phyloP scores from a whole-genome alignment of 2,329 filamentous ascomycete genomes.

The Diplocarpon mali region DNA sequence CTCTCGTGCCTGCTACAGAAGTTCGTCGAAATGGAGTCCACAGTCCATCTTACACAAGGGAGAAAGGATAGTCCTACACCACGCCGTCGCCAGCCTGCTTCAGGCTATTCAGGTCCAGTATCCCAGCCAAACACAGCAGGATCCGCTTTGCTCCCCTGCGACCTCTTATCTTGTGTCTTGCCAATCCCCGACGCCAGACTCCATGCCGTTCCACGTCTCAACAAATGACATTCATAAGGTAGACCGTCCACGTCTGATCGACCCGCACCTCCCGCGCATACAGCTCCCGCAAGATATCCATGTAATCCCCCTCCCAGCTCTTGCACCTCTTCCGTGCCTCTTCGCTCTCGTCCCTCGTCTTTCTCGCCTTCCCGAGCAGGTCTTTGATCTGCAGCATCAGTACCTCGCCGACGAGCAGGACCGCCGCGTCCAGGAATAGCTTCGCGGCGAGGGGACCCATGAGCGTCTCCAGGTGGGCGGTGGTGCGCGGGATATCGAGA shows the following conservation, averaged over 20 bases:
- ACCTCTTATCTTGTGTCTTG: no score
- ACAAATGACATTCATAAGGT: constrained; percentile 3
- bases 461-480: constrained; percentile 3
- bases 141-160: no score
- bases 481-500: constrained; percentile 1
- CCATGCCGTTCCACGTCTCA: no score
- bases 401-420: constrained; percentile 10
- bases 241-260: constrained; percentile 10
- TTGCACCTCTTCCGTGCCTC: background rate
- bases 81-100: no score
- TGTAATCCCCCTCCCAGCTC: constrained; percentile 3
- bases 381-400: constrained; percentile 6
- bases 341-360: constrained; percentile 1
- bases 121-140: no score
- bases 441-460: constrained; percentile 8
- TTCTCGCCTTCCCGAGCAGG: constrained; percentile 4
- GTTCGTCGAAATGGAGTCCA: no score
- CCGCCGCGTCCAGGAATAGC: constrained; percentile 8
- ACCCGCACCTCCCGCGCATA: constrained; percentile 4
- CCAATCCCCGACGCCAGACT: no score
- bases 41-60: no score
- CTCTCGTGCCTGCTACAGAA: no score
- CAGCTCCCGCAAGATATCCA: constrained; percentile 11
- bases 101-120: no score
- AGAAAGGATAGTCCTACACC: no score